Evolutionary conservation across 139 green algal species (phyloP).

Genomic region (Prasinococcaceae sp.): DNA sequence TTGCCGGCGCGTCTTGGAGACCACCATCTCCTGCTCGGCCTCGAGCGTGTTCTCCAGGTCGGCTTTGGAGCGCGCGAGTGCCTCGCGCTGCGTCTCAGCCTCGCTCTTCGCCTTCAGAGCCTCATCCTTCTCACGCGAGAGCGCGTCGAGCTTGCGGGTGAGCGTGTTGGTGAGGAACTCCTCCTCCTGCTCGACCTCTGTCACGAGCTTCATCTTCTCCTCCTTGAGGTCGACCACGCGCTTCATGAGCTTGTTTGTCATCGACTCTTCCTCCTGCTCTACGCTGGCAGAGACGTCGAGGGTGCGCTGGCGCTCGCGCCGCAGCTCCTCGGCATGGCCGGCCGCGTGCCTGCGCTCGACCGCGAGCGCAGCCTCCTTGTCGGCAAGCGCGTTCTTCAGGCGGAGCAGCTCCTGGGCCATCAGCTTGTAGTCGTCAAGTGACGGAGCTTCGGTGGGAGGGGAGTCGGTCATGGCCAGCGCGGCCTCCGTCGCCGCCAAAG

Average conservation of each 20-base stretch:
- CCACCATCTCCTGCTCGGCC: slow-evolving; percentile 54
- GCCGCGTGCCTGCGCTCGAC: too few species aligned
- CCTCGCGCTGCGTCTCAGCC: not conserved
- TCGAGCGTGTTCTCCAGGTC: slow-evolving; percentile 42
- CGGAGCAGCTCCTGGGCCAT: too few species aligned
- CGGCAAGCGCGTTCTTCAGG: too few species aligned
- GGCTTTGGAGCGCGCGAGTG: slow-evolving; percentile 27
- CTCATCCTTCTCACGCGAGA: slow-evolving; percentile 2
- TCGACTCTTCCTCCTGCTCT: slow-evolving; percentile 63
- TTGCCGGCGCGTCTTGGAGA: slow-evolving; percentile 54
- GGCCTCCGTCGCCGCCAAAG: too few species aligned
- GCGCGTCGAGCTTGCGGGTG: slow-evolving; percentile 33
- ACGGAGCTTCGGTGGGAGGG: too few species aligned
- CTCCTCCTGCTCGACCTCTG: slow-evolving; percentile 58
- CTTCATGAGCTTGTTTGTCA: slow-evolving; percentile 68
- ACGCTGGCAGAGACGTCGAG: slow-evolving; percentile 6
- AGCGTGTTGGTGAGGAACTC: slow-evolving; percentile 67
- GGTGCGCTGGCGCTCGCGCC: too few species aligned
- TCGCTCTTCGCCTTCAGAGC: not conserved
- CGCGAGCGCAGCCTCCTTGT: too few species aligned
- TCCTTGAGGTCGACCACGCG: slow-evolving; percentile 53
- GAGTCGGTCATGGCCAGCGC: too few species aligned
- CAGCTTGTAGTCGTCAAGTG: too few species aligned
- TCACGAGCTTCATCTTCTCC: slow-evolving; percentile 51
- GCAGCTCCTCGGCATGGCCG: too few species aligned